Percentiles rank a stretch among this genome's conserved stretches.
These are phyloP conservation scores for Fremontodendron californicum DNA, from an alignment of 345 rosid genomes.

Conservation along the genomic window DNA sequence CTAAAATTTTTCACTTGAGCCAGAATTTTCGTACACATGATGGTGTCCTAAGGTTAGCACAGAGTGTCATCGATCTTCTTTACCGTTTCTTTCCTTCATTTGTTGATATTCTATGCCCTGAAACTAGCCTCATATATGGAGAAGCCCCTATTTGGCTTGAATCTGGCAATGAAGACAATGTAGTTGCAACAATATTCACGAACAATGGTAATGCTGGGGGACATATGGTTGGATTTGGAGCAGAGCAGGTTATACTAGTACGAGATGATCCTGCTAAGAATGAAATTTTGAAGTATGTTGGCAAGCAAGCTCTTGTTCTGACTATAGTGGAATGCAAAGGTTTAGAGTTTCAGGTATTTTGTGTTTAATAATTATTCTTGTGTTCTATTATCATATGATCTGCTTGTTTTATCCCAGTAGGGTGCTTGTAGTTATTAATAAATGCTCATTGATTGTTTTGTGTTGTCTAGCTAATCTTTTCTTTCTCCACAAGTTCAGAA, in stretches of 20 bases:
- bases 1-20: conserved; percentile 34
- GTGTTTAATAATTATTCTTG: background rate
- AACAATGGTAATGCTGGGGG: conserved; percentile 19
- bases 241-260: conserved; percentile 49
- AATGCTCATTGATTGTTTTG: background rate
- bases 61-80: conserved; percentile 48
- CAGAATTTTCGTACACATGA: conserved; percentile 55
- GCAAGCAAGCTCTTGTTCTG: conserved; percentile 49
- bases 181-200: conserved; percentile 39
- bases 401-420: background rate
- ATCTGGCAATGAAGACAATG: conserved; percentile 30
- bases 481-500: background rate
- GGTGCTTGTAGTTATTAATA: background rate
- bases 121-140: conserved; percentile 39
- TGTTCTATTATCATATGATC: background rate
- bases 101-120: conserved; percentile 35
- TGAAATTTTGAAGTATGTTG: conserved; percentile 27
- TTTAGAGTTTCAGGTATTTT: conserved; percentile 48
- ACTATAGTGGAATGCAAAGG: conserved; percentile 51
- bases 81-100: conserved; percentile 36
- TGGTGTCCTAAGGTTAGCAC: conserved; percentile 48
- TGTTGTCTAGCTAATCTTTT: background rate
- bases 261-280: conserved; percentile 35
- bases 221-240: conserved; percentile 41
- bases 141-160: conserved; percentile 49